Evolutionary conservation across 768 basidiomycete species (phyloP), one percentile per base, ranked within the genome.

Genomic region (Cantharellus anzutake): DNA sequence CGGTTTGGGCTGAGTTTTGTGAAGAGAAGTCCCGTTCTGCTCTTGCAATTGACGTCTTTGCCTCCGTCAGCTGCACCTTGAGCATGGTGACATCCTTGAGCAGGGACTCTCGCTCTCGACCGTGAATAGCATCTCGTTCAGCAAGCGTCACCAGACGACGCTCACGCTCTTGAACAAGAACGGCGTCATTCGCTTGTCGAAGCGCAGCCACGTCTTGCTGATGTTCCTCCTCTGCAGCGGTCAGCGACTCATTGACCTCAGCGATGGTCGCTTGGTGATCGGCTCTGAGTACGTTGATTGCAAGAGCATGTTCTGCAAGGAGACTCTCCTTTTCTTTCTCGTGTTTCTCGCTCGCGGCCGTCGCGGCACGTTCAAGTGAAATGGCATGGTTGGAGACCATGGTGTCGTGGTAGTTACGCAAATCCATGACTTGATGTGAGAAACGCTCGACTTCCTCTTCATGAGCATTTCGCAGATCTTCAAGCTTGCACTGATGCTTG

Each of bases 201-300:
- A 68, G 62, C 48, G 71, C 71, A 62, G 75, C 75, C 14, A 78
- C 62, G 37, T 67, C 67, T 41, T 67, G 62, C 38, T 69, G 60
- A 61, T 74, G 73, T 51, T 65, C 64, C 16, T 70, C 70, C 62
- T 70, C 69, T 37, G 72, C 67, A 42, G 68, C 71, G 41, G 71
- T 65, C 39, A 82, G 66, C 16, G 70, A 63, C 16, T 72, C 67
- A 41, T 74, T 71, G 40, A 77, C 64, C 53, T 73, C 68, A 3
- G 72, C 67, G 51, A 81, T 64, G 7, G 73, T 73, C 56, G 71
- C 67, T 60, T 80, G 72, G 61, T 82, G 79, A 57, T 80, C 76
- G 29, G 70, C 67, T 39, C 48, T 63, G n/a, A 65, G 59, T 35
- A 52, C 37, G 3, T 57, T 42, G 38, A 66, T 35, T 2, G 63